phyloP scores from a whole-genome alignment of 805 yeast species.

The Starmerella vitae region DNA sequence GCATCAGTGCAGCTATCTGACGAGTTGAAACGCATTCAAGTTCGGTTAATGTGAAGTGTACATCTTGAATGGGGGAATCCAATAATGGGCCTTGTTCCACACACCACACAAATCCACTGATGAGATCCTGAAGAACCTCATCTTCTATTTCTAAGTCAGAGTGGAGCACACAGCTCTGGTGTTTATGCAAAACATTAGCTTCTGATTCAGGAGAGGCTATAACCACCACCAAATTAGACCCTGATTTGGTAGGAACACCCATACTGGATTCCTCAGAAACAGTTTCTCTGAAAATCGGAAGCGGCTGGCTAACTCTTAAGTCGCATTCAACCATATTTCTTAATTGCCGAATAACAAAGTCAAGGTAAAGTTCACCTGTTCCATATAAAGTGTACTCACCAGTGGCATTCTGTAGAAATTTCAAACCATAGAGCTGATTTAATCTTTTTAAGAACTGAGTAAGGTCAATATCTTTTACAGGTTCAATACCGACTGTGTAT shows the following conservation, averaged over 20 bases:
- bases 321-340: slow-evolving; percentile 45
- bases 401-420: slow-evolving; percentile 67
- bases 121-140: neutral
- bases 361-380: slow-evolving; percentile 78
- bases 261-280: slow-evolving; percentile 49
- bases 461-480: slow-evolving; percentile 49
- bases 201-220: neutral
- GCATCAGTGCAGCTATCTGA: slow-evolving; percentile 67
- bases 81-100: slow-evolving; percentile 82
- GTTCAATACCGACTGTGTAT: slow-evolving; percentile 57
- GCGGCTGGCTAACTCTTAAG: slow-evolving; percentile 74
- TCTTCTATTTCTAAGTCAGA: neutral
- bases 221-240: slow-evolving; percentile 31
- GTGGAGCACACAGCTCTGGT: neutral
- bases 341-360: slow-evolving; percentile 67
- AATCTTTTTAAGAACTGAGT: slow-evolving; percentile 54
- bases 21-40: slow-evolving; percentile 38
- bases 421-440: slow-evolving; percentile 50
- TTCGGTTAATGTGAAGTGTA: slow-evolving; percentile 58
- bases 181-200: neutral
- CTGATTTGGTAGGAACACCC: slow-evolving; percentile 47
- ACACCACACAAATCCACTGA: slow-evolving; percentile 76
- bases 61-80: slow-evolving; percentile 62
- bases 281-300: slow-evolving; percentile 63
- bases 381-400: slow-evolving; percentile 76